Percentiles rank a stretch among this genome's conserved stretches.
Evolutionary conservation across 306 rosid species (phyloP).

Genomic region (Acacia confusa): DNA sequence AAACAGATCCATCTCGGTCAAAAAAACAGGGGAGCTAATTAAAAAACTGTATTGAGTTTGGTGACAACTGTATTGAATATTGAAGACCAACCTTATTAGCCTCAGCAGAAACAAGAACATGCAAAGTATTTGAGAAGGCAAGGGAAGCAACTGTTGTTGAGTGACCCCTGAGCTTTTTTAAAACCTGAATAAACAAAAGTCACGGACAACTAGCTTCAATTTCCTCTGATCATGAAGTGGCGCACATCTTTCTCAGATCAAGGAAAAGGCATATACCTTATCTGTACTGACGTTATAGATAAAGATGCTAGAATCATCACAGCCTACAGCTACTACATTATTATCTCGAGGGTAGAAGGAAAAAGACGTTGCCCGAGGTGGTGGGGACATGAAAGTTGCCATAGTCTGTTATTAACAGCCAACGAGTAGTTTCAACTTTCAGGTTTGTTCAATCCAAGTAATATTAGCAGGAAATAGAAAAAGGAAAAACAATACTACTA

Average conservation of each 20-base stretch:
- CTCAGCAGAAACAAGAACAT: conserved; percentile 46
- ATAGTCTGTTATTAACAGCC: conserved; percentile 28
- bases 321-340: conserved; percentile 43
- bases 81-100: conserved; percentile 40
- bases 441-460: conserved; percentile 7
- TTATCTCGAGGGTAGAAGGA: conserved; percentile 37
- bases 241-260: conserved; percentile 6
- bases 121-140: conserved; percentile 35
- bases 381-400: conserved; percentile 30
- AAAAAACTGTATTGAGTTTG: conserved; percentile 20
- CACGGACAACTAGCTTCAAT: conserved; percentile 11
- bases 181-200: conserved; percentile 30
- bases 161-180: conserved; percentile 37
- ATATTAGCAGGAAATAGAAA: background rate
- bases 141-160: conserved; percentile 39
- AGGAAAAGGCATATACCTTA: conserved; percentile 12
- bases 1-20: background rate
- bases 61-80: background rate
- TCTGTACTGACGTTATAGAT: conserved; percentile 21
- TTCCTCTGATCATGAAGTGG: background rate
- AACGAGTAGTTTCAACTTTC: background rate
- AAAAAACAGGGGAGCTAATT: background rate
- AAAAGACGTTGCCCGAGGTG: conserved; percentile 44
- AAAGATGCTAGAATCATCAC: conserved; percentile 36
- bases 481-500: background rate